phyloP scores from a whole-genome alignment of 495 filamentous ascomycete species.

The Penicillium turbatum region DNA sequence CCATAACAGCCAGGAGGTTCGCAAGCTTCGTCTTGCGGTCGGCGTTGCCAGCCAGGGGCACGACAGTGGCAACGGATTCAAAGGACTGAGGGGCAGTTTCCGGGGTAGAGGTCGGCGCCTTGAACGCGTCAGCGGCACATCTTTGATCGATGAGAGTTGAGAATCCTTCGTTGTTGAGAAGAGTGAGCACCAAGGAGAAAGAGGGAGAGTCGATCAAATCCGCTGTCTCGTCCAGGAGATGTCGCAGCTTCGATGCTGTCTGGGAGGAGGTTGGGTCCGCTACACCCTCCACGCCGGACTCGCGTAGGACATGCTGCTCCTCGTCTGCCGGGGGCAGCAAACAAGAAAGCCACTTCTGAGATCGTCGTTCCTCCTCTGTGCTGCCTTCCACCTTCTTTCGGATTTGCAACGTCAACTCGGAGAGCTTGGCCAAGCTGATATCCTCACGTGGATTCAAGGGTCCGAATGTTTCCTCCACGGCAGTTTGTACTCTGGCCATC shows the following conservation, averaged over 20 bases:
- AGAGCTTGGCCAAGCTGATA: slow-evolving; percentile 71
- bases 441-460: slow-evolving; percentile 82
- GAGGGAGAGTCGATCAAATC: slow-evolving; percentile 92
- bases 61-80: slow-evolving; percentile 38
- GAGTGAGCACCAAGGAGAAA: slow-evolving; percentile 76
- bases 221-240: slow-evolving; percentile 91
- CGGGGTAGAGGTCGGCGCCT: slow-evolving; percentile 46
- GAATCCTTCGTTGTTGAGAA: slow-evolving; percentile 84
- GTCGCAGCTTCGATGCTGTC: slow-evolving; percentile 60
- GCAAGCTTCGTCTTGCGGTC: slow-evolving; percentile 72
- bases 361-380: slow-evolving; percentile 58
- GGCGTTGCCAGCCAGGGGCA: slow-evolving; percentile 24
- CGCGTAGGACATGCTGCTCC: slow-evolving; percentile 75
- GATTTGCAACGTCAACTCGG: slow-evolving; percentile 70
- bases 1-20: slow-evolving; percentile 80
- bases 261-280: slow-evolving; percentile 39
- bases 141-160: slow-evolving; percentile 74
- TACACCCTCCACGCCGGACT: slow-evolving; percentile 70
- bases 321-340: slow-evolving; percentile 73
- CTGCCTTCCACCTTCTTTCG: slow-evolving; percentile 79
- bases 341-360: slow-evolving; percentile 72
- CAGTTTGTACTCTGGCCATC: slow-evolving; percentile 68
- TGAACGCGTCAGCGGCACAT: slow-evolving; percentile 72
- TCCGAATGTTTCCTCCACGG: slow-evolving; percentile 83
- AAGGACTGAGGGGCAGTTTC: slow-evolving; percentile 43